Evolutionary conservation across 2,329 filamentous ascomycete genomes (phyloP).

Genomic region (Colletotrichum horii): DNA sequence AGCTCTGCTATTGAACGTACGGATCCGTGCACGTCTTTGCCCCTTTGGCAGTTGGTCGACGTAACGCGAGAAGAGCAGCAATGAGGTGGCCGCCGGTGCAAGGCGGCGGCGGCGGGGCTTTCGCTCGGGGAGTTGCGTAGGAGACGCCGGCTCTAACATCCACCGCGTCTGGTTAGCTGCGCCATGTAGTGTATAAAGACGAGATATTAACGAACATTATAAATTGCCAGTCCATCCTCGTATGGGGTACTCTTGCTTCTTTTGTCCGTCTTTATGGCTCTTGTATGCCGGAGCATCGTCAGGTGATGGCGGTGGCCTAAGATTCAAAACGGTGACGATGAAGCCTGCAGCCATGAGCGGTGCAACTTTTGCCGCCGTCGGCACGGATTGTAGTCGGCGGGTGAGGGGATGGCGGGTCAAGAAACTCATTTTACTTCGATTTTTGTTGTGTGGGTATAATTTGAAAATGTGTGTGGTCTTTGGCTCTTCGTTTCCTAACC

Average conservation of each 20-base stretch:
- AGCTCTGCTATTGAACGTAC: neutral
- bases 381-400: neutral
- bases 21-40: neutral
- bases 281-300: neutral
- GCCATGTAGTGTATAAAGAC: rapidly evolving
- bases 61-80: neutral
- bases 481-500: neutral
- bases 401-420: neutral
- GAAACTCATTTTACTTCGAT: neutral
- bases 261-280: neutral
- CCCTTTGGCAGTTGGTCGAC: neutral
- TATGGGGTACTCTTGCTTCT: neutral
- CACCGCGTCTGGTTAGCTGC: neutral
- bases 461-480: neutral
- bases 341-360: neutral
- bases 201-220: neutral
- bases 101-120: neutral
- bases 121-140: neutral
- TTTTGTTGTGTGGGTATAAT: neutral
- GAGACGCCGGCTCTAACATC: neutral
- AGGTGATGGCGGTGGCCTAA: neutral
- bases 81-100: neutral
- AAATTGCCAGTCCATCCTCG: neutral
- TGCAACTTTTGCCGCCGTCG: neutral
- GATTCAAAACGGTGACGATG: neutral